Evolutionary conservation across 169 alveolate species (phyloP).

Genomic region (Cryptosporidium meleagridis): DNA sequence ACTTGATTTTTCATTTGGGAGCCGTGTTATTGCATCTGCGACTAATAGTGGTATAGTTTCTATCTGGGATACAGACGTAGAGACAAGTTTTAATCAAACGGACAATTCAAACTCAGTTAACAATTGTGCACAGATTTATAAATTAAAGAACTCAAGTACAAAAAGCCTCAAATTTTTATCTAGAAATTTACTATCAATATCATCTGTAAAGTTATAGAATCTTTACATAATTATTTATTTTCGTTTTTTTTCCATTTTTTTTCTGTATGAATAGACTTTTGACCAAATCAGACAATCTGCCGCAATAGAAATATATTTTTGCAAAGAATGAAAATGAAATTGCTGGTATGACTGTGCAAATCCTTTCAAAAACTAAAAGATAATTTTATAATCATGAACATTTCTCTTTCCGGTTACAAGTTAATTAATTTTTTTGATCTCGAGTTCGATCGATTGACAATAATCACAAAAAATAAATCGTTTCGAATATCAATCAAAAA

Average conservation of each 20-base stretch:
- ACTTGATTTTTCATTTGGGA: slow-evolving; percentile 66
- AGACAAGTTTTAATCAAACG: slow-evolving; percentile 33
- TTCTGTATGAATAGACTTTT: not conserved
- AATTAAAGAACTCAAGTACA: slow-evolving; percentile 10
- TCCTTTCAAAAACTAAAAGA: not conserved
- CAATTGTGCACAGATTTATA: slow-evolving; percentile 15
- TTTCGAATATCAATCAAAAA: not conserved
- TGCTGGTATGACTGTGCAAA: too few species aligned
- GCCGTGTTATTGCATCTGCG: slow-evolving; percentile 31
- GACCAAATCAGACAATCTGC: not conserved
- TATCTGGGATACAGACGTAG: slow-evolving; percentile 64
- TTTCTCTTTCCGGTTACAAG: slow-evolving; percentile 18
- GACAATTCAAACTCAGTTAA: not conserved
- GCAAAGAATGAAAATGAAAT: not conserved
- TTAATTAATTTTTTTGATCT: slow-evolving; percentile 7
- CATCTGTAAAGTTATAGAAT: slow-evolving; percentile 4
- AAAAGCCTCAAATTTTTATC: slow-evolving; percentile 42
- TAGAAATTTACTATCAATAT: slow-evolving; percentile 35
- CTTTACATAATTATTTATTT: not conserved
- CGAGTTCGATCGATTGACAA: not conserved
- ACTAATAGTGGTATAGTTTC: slow-evolving; percentile 52
- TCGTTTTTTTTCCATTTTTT: not conserved
- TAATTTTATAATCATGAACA: not conserved
- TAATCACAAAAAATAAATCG: not conserved
- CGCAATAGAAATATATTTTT: not conserved